These are phyloP conservation scores for Pseudogymnoascus destructans DNA, from an alignment of 2,329 filamentous ascomycete genomes.

Conservation along the genomic window DNA sequence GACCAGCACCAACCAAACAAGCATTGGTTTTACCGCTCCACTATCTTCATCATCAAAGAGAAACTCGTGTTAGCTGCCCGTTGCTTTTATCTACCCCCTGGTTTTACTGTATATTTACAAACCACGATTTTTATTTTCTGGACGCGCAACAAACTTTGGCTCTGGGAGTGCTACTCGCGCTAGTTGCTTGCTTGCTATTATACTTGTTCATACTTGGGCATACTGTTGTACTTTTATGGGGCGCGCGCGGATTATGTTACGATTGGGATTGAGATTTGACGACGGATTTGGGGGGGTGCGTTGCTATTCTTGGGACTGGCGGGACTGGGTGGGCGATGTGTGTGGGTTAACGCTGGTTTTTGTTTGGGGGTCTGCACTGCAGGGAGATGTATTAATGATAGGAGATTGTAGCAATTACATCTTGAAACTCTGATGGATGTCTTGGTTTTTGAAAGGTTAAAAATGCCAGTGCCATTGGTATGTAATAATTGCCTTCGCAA, in stretches of 20 bases:
- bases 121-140: neutral
- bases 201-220: neutral
- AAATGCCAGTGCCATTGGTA: neutral
- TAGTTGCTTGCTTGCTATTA: neutral
- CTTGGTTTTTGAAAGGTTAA: neutral
- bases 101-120: neutral
- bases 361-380: neutral
- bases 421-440: neutral
- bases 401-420: neutral
- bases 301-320: neutral
- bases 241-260: neutral
- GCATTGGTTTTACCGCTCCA: neutral
- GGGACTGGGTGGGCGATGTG: neutral
- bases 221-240: constrained; percentile 1
- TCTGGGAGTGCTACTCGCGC: neutral
- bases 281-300: neutral
- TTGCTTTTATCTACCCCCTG: neutral
- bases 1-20: neutral
- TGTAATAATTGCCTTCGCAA: neutral
- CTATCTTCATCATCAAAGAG: neutral
- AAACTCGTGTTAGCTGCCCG: neutral
- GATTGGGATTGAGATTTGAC: neutral
- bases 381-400: neutral
- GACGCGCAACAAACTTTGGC: neutral
- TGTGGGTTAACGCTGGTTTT: neutral